phyloP scores from a whole-genome alignment of 768 basidiomycete genomes.

The Rhizopogon vinicolor region DNA sequence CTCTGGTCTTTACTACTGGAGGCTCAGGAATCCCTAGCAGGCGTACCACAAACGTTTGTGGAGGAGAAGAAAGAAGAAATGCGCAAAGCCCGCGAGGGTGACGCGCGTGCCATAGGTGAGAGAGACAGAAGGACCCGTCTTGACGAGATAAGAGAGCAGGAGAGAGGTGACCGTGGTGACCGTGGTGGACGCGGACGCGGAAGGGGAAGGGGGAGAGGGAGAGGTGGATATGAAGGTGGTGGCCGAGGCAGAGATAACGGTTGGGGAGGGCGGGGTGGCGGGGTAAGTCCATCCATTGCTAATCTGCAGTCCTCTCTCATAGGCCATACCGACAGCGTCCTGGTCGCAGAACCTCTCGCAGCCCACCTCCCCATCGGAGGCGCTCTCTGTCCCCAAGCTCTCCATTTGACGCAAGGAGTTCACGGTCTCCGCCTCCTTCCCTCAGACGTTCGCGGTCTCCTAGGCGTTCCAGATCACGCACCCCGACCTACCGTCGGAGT shows the following conservation, averaged over 20 bases:
- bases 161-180: conserved; percentile 41
- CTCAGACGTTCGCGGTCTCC: conserved; percentile 19
- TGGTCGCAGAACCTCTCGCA: conserved; percentile 38
- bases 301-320: conserved; percentile 6
- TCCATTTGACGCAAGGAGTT: conserved; percentile 9
- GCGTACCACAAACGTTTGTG: conserved; percentile 86
- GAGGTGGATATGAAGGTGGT: conserved; percentile 45
- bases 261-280: conserved; percentile 67
- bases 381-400: conserved; percentile 6
- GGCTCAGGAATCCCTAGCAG: conserved; percentile 84
- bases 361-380: conserved; percentile 16
- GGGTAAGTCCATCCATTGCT: conserved; percentile 18
- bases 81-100: conserved; percentile 60
- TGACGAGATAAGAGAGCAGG: conserved; percentile 65
- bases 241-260: conserved; percentile 51
- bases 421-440: conserved; percentile 22
- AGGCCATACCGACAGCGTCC: conserved; percentile 28
- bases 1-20: conserved; percentile 93
- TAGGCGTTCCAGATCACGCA: conserved; percentile 16
- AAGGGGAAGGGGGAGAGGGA: conserved; percentile 51
- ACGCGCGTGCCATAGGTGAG: conserved; percentile 63
- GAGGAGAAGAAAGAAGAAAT: conserved; percentile 93
- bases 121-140: conserved; percentile 64
- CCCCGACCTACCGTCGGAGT: conserved; percentile 22
- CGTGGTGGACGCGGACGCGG: conserved; percentile 52